These are phyloP conservation scores for Aegilops bicornis DNA, from an alignment of 176 grass and related monocot genomes.

Conservation along the genomic window DNA sequence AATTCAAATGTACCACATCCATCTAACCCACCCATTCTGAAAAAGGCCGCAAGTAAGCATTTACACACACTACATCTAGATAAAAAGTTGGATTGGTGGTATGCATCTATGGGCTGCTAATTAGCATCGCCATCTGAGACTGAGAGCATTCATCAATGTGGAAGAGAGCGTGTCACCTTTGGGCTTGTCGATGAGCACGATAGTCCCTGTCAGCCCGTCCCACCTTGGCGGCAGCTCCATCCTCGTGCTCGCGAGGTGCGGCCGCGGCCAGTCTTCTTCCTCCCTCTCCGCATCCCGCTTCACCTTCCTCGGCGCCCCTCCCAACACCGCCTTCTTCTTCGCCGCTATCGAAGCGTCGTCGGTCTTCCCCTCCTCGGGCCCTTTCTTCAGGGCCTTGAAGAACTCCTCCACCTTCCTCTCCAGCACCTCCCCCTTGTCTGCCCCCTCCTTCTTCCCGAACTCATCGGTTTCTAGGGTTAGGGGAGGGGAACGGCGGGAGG, in stretches of 20 bases:
- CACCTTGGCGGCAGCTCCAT: constrained; percentile 78
- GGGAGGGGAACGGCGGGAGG: too few relatives aligned
- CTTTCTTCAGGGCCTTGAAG: constrained; percentile 85
- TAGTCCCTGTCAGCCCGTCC: constrained; percentile 73
- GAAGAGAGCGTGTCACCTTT: constrained; percentile 49
- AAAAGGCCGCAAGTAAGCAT: too few relatives aligned
- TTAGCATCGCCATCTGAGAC: too few relatives aligned
- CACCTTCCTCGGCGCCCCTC: constrained; percentile 4
- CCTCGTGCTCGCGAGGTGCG: constrained; percentile 65
- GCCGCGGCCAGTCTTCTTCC: constrained; percentile 41
- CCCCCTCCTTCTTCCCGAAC: neutral
- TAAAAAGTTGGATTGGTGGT: too few relatives aligned
- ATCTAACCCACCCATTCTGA: too few relatives aligned
- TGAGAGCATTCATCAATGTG: neutral
- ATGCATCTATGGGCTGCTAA: too few relatives aligned
- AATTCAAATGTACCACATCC: too few relatives aligned
- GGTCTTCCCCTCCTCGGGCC: constrained; percentile 3
- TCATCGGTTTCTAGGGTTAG: neutral
- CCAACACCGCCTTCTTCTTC: constrained; percentile 3
- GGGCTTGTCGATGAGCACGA: constrained; percentile 93
- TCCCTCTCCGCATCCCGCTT: constrained; percentile 14
- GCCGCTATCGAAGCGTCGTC: neutral
- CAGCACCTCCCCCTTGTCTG: constrained; percentile 43
- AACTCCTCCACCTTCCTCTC: constrained; percentile 95
- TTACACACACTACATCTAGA: too few relatives aligned